phyloP scores from a whole-genome alignment of 345 rosid species.

The Brassica carinata region DNA sequence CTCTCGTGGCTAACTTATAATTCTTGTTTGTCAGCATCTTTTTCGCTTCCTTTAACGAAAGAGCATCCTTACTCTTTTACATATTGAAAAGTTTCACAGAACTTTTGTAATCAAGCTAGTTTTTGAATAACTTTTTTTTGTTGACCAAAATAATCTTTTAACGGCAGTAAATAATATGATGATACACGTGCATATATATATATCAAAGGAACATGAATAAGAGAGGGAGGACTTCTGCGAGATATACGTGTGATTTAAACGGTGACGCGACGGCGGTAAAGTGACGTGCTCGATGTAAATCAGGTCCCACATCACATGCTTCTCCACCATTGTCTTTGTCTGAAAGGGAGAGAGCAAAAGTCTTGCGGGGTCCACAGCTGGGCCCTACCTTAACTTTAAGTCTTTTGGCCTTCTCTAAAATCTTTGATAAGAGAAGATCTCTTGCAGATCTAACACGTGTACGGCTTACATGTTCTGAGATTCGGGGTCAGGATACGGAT shows the following conservation, averaged over 20 bases:
- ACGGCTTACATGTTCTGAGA: slow-evolving; percentile 3
- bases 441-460: slow-evolving; percentile 31
- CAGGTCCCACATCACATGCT: slow-evolving; percentile 38
- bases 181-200: slow-evolving; percentile 25
- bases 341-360: slow-evolving; percentile 37
- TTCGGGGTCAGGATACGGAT: slow-evolving; percentile 19
- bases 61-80: slow-evolving; percentile 3
- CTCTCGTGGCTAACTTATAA: no score
- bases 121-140: slow-evolving; percentile 9
- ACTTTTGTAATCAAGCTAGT: slow-evolving; percentile 11
- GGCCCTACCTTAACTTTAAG: no score
- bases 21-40: not conserved
- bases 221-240: not conserved
- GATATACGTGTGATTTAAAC: slow-evolving; percentile 23
- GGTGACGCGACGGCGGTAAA: slow-evolving; percentile 44
- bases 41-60: not conserved
- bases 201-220: not conserved
- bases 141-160: slow-evolving; percentile 22
- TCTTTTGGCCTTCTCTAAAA: slow-evolving; percentile 5
- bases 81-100: not conserved
- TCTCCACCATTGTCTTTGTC: slow-evolving; percentile 42
- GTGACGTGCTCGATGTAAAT: slow-evolving; percentile 38
- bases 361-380: slow-evolving; percentile 26
- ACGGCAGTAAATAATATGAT: slow-evolving; percentile 35
- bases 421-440: slow-evolving; percentile 12